These are phyloP conservation scores for Nicotiana tabacum DNA, from an alignment of 257 asterid genomes.

Conservation along the genomic window DNA sequence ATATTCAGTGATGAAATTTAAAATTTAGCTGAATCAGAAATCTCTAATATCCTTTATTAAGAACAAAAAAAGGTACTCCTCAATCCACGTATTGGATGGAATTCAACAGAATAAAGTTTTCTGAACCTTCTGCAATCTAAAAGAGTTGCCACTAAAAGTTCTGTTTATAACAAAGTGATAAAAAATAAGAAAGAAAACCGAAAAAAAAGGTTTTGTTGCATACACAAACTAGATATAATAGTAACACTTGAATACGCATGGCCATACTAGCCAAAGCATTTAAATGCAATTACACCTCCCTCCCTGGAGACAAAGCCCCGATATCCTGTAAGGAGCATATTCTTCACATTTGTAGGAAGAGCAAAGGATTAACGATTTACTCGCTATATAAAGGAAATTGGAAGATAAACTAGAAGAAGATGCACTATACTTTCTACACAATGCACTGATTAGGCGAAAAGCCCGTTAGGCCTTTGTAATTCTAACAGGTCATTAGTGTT, in stretches of 20 bases:
- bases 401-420: constrained; percentile 6
- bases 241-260: background rate
- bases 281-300: background rate
- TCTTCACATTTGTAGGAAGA: background rate
- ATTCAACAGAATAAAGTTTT: background rate
- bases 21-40: background rate
- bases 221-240: background rate
- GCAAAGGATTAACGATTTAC: background rate
- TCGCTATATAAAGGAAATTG: background rate
- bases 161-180: background rate
- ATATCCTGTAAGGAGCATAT: background rate
- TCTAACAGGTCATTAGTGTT: background rate
- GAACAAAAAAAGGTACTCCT: background rate
- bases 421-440: background rate
- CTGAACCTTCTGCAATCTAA: background rate
- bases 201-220: background rate
- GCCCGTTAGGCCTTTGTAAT: background rate
- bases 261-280: background rate
- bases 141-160: background rate
- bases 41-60: background rate
- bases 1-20: background rate
- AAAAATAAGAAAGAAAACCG: background rate
- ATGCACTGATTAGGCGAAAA: background rate
- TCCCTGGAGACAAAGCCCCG: background rate
- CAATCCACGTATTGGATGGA: background rate